Conservation (phyloP, 2,329 filamentous ascomycete genomes). For the Aureobasidium namibiae region DNA sequence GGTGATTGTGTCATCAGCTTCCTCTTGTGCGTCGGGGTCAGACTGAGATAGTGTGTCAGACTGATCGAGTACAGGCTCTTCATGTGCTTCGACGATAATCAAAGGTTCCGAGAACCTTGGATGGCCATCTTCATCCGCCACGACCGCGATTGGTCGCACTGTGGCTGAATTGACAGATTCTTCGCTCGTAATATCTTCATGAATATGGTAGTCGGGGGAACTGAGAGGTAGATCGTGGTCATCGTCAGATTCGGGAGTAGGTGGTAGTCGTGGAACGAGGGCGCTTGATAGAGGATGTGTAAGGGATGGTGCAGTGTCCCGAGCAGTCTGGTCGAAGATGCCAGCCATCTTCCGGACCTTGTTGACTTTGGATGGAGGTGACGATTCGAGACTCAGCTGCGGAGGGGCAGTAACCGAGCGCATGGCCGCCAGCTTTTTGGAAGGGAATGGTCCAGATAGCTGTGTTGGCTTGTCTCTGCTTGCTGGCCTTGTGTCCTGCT, state of each 20-base stretch:
- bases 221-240: neutral
- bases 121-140: neutral
- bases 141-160: neutral
- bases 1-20: neutral
- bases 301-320: neutral
- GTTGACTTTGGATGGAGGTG: slow-evolving; percentile 30
- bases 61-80: neutral
- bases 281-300: neutral
- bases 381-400: slow-evolving; percentile 36
- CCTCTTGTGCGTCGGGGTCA: neutral
- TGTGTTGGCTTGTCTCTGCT: slow-evolving; percentile 1
- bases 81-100: neutral
- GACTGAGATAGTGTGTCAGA: neutral
- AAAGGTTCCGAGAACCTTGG: neutral
- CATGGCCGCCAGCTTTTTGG: slow-evolving; percentile 11
- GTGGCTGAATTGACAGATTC: neutral
- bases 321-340: neutral
- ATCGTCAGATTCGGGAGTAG: slow-evolving; percentile 2
- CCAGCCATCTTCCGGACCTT: slow-evolving; percentile 10
- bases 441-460: neutral
- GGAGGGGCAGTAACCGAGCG: slow-evolving; percentile 31
- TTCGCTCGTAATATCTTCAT: neutral
- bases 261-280: neutral
- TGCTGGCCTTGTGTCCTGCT: neutral
- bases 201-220: neutral